A percentile compares a stretch with the other conserved stretches of the same genome.
These are phyloP conservation scores for Talaromyces sp. DNA, from an alignment of 2,329 filamentous ascomycete genomes.

Conservation along the genomic window DNA sequence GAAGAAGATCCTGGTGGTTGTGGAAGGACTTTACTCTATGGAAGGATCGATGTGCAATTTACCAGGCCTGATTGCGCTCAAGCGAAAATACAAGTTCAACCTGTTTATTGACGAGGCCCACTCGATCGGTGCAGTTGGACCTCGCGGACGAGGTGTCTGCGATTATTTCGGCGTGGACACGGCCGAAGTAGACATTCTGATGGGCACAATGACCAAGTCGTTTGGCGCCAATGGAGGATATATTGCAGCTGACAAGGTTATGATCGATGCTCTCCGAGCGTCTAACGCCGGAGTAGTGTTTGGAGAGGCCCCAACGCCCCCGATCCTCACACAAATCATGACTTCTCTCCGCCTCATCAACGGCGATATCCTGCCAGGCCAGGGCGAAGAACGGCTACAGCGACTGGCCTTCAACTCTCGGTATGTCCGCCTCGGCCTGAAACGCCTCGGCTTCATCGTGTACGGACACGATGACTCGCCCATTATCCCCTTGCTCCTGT, in stretches of 20 bases:
- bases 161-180: conserved; percentile 95
- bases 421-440: conserved; percentile 94
- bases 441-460: conserved; percentile 93
- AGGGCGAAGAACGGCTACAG: conserved; percentile 92
- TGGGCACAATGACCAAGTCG: conserved; percentile 97
- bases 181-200: conserved; percentile 83
- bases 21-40: conserved; percentile 98
- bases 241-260: conserved; percentile 78
- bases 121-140: conserved; percentile 88
- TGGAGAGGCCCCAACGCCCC: conserved; percentile 81
- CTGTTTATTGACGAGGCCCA: conserved; percentile 96
- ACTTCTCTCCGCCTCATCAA: conserved; percentile 82
- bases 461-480: conserved; percentile 97
- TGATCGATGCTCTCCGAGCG: conserved; percentile 85
- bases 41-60: conserved; percentile 98
- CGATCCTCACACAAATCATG: conserved; percentile 85
- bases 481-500: conserved; percentile 89
- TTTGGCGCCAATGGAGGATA: conserved; percentile 98
- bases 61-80: conserved; percentile 79
- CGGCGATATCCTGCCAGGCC: conserved; percentile 79
- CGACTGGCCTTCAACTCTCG: conserved; percentile 97
- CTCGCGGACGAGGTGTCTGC: conserved; percentile 84
- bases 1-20: conserved; percentile 97
- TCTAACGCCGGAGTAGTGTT: conserved; percentile 82
- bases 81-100: conserved; percentile 95